Base-by-base conservation (phyloP, 345 rosid species). In the Theobroma cacao region DNA sequence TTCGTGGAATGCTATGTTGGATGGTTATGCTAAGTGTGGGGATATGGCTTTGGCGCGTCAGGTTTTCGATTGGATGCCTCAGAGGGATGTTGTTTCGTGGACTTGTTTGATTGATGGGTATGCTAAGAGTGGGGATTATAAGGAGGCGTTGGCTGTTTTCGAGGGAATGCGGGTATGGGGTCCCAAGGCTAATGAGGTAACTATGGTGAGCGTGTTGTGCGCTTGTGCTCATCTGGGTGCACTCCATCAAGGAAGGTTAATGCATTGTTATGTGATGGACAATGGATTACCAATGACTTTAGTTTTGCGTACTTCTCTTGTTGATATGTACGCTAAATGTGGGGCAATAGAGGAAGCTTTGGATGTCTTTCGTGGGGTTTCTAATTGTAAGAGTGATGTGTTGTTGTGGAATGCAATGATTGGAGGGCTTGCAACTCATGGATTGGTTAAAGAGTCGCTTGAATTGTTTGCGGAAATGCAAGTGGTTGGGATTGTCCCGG, bases 201-300 rank as follows among this genome's bases (percentile, higher is more conserved):
- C 99, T 34, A 86, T 93, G 99, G 94, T 93, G 77, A 95, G 97
- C 24, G 90, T 92, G 2, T 77, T 95, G 79, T 86, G 91, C 36
- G 98, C 98, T 76, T 92, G 98, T 83, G 94, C 97, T 61, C 98
- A 87, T 80, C 84, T 90, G 72, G 98, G 98, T 66, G 92, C 90
- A 0, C 85, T 93, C 15, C 85, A 91, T 72, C 82, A 83, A 82
- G 98, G 93, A 30, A 92, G 86, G 79, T 38, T 48, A 64, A 84
- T 88, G 85, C 97, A 91, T 82, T 85, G 38, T 8, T 88, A 89
- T 76, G 80, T 93, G 72, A 73, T 88, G 30, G 89, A 89, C 28
- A 80, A 86, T 59, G 52, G 56, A 30, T 79, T 95, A 74, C 90
- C 84, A 0, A 63, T 88, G 62, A 95, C 92, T 52, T 63, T 93